These are phyloP conservation scores for Talaromyces pinophilus DNA, from an alignment of 2,329 filamentous ascomycete species.

Conservation along the genomic window DNA sequence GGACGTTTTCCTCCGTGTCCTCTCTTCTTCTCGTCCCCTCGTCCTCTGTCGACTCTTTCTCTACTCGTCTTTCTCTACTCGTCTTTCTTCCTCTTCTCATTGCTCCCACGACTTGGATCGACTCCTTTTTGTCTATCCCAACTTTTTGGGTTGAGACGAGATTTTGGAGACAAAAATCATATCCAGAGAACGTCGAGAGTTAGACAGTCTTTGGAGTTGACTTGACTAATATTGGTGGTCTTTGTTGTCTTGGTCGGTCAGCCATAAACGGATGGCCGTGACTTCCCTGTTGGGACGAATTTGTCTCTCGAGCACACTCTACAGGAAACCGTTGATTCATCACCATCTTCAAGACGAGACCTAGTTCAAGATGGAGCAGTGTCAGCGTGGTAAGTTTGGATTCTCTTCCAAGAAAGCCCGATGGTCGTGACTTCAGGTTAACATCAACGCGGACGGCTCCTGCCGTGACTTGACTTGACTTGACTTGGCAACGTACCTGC, in stretches of 20 bases:
- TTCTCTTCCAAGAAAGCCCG: no score
- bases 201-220: background rate
- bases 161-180: background rate
- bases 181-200: background rate
- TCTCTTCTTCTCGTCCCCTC: background rate
- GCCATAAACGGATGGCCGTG: slow-evolving; percentile 3
- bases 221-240: background rate
- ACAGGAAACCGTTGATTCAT: background rate
- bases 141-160: background rate
- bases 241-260: background rate
- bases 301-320: background rate
- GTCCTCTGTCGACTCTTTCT: background rate
- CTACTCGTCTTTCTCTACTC: background rate
- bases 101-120: background rate
- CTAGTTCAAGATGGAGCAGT: background rate
- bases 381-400: background rate
- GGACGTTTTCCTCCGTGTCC: no score
- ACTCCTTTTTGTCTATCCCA: background rate
- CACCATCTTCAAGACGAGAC: background rate
- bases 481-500: no score
- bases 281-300: background rate
- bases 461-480: background rate
- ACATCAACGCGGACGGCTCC: background rate
- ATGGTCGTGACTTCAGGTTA: background rate
- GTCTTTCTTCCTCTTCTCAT: background rate